Conservation (phyloP, 352 stramenopile genomes). For the Pythium apleroticum region DNA sequence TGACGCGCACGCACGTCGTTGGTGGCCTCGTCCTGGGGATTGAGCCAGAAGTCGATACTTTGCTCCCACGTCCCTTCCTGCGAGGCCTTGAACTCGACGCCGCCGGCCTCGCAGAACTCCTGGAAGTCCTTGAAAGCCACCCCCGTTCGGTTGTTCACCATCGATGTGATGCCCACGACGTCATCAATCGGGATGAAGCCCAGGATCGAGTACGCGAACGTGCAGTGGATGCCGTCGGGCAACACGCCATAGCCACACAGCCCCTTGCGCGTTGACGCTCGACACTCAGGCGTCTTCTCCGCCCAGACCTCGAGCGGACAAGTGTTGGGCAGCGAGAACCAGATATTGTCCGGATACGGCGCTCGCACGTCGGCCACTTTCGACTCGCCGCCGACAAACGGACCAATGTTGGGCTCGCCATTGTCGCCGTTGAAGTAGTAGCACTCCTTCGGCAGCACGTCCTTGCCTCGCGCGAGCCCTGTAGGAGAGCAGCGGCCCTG, state of each 20-base stretch:
- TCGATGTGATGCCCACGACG: constrained; percentile 39
- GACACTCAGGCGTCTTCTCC: constrained; percentile 27
- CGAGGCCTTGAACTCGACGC: constrained; percentile 31
- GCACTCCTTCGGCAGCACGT: constrained; percentile 48
- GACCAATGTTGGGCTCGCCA: constrained; percentile 57
- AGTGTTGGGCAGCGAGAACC: constrained; percentile 82
- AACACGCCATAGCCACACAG: constrained; percentile 27
- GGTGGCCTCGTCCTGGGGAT: constrained; percentile 25
- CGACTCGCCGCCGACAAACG: constrained; percentile 55
- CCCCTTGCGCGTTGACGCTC: constrained; percentile 17
- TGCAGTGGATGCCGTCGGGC: constrained; percentile 38
- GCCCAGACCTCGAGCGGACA: constrained; percentile 56
- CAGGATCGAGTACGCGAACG: constrained; percentile 35
- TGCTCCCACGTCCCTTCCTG: constrained; percentile 18
- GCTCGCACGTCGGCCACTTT: constrained; percentile 52
- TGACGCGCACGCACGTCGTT: constrained; percentile 24
- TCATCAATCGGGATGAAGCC: constrained; percentile 38
- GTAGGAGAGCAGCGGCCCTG: constrained; percentile 55
- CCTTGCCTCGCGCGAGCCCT: constrained; percentile 25
- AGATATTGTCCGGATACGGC: constrained; percentile 69
- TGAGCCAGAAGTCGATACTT: constrained; percentile 33
- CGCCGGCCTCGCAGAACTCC: constrained; percentile 32
- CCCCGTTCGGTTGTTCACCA: constrained; percentile 25
- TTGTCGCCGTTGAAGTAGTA: constrained; percentile 74
- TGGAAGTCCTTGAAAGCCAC: constrained; percentile 21